A percentile compares a stretch with the other conserved stretches of the same genome.
Conservation (phyloP, 2,329 filamentous ascomycete genomes). For the Fusarium paranaense region DNA sequence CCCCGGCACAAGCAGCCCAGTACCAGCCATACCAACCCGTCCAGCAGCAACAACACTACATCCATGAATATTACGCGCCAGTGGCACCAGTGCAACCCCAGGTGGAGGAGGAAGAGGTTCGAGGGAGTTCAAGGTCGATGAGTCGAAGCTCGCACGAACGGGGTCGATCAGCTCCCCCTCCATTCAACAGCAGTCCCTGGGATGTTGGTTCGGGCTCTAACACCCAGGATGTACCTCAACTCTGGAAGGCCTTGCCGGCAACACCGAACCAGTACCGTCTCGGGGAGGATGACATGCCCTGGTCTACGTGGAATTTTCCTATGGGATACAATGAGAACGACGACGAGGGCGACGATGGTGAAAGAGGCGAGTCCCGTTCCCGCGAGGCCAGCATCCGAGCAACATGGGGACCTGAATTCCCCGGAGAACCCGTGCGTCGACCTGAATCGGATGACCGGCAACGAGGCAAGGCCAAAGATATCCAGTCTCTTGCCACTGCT, state of each 20-base stretch:
- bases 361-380: constrained; percentile 1
- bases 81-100: constrained; percentile 3
- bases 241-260: constrained; percentile 59
- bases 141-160: constrained; percentile 53
- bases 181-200: constrained; percentile 61
- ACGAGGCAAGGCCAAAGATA: constrained; percentile 48
- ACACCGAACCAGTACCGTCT: constrained; percentile 51
- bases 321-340: constrained; percentile 35
- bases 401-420: constrained; percentile 35
- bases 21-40: constrained; percentile 25
- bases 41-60: constrained; percentile 17
- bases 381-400: constrained; percentile 30
- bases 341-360: constrained; percentile 9
- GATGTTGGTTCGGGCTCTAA: constrained; percentile 50
- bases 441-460: constrained; percentile 48
- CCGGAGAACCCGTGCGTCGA: constrained; percentile 3
- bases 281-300: constrained; percentile 61
- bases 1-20: constrained; percentile 8
- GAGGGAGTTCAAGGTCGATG: constrained; percentile 35
- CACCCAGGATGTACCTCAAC: constrained; percentile 36
- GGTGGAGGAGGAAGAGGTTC: constrained; percentile 5
- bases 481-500: constrained; percentile 62
- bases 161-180: constrained; percentile 62
- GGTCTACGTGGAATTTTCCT: constrained; percentile 52
- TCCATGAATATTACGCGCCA: constrained; percentile 30